Conservation (phyloP, 352 stramenopile genomes). For the Globisporangium abappressorium region DNA sequence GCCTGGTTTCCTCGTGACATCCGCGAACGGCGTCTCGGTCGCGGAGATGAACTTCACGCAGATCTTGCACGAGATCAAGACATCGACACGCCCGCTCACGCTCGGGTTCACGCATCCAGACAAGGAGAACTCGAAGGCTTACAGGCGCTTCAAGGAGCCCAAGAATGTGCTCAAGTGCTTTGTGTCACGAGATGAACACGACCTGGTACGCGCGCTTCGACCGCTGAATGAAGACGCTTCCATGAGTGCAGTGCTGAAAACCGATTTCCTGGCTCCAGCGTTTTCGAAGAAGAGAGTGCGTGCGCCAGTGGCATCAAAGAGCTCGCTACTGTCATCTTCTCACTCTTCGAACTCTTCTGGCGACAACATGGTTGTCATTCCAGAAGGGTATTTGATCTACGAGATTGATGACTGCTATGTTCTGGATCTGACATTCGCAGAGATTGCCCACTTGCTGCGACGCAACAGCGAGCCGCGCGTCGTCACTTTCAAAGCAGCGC, state of each 20-base stretch:
- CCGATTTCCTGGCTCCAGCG: slow-evolving; percentile 32
- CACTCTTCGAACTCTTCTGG: neutral
- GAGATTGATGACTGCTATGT: slow-evolving; percentile 66
- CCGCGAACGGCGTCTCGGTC: slow-evolving; percentile 54
- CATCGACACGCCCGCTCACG: slow-evolving; percentile 39
- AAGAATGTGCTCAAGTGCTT: slow-evolving; percentile 52
- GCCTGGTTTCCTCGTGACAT: slow-evolving; percentile 56
- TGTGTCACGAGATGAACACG: slow-evolving; percentile 41
- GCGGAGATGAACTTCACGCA: slow-evolving; percentile 41
- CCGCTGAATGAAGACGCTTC: slow-evolving; percentile 47
- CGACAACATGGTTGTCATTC: slow-evolving; percentile 32
- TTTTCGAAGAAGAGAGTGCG: slow-evolving; percentile 26
- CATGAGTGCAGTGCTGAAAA: slow-evolving; percentile 50
- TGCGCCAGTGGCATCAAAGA: neutral
- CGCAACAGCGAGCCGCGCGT: slow-evolving; percentile 40
- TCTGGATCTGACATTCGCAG: slow-evolving; percentile 46
- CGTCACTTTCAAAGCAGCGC: slow-evolving; percentile 59
- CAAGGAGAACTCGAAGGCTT: slow-evolving; percentile 23
- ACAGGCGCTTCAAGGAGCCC: slow-evolving; percentile 42
- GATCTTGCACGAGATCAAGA: slow-evolving; percentile 49
- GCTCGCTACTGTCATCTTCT: slow-evolving; percentile 11
- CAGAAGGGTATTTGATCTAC: slow-evolving; percentile 58
- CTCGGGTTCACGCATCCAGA: slow-evolving; percentile 55
- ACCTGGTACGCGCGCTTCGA: slow-evolving; percentile 39
- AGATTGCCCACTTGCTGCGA: slow-evolving; percentile 58